Conservation (phyloP, 1,284 basidiomycete species). For the Athelia psychrophila region DNA sequence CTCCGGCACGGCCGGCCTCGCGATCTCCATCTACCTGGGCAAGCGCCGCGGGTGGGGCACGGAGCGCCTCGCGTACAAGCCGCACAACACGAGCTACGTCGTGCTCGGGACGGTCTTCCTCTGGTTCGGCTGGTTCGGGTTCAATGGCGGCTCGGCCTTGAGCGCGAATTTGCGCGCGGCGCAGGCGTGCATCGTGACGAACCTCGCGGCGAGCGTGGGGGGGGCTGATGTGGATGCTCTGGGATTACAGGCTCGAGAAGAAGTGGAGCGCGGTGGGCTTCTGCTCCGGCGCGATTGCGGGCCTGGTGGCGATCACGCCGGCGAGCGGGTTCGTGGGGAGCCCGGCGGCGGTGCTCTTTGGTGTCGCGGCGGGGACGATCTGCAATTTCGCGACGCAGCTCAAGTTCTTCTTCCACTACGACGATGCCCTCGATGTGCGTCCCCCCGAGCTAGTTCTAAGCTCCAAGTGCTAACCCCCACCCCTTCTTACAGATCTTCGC, state of each 20-base stretch:
- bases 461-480: conserved; percentile 4
- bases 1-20: conserved; percentile 88
- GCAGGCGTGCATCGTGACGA: conserved; percentile 92
- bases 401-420: conserved; percentile 77
- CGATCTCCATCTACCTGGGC: conserved; percentile 91
- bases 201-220: conserved; percentile 82
- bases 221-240: conserved; percentile 95
- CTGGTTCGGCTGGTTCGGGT: conserved; percentile 99
- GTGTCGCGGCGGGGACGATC: conserved; percentile 78
- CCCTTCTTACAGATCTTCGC: conserved; percentile 69
- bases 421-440: conserved; percentile 79
- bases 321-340: conserved; percentile 88
- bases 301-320: conserved; percentile 91
- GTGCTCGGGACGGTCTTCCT: conserved; percentile 91
- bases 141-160: conserved; percentile 66
- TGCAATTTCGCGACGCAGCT: conserved; percentile 96
- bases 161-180: conserved; percentile 87
- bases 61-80: conserved; percentile 86
- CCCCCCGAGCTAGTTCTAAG: neutral
- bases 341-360: conserved; percentile 82
- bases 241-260: conserved; percentile 88
- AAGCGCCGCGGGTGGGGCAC: conserved; percentile 92
- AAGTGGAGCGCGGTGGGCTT: conserved; percentile 96
- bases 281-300: conserved; percentile 92
- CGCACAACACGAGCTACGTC: conserved; percentile 86